Conservation (phyloP, 257 asterid species). For the Plantago ovata region DNA sequence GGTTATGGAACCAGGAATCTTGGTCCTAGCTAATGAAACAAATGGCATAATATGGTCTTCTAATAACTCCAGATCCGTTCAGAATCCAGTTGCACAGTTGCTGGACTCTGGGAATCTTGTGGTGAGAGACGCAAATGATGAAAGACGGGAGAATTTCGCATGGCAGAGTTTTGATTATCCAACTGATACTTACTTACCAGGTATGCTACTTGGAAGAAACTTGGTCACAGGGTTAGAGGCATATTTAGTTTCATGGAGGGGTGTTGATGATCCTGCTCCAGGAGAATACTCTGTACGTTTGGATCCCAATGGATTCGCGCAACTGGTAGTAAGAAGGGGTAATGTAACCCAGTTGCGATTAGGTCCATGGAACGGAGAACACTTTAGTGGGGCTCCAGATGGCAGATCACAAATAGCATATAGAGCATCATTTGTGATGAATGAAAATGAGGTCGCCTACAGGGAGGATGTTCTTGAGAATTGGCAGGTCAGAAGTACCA, state of each 20-base stretch:
- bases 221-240: constrained; percentile 21
- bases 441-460: constrained; percentile 4
- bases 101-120: too few species aligned
- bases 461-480: background rate
- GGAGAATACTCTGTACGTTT: constrained; percentile 16
- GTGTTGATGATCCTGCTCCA: constrained; percentile 30
- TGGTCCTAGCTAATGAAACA: constrained; percentile 22
- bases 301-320: constrained; percentile 25
- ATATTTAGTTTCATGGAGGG: constrained; percentile 29
- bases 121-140: background rate
- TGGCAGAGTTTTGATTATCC: constrained; percentile 35
- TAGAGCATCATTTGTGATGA: constrained; percentile 4
- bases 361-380: constrained; percentile 34
- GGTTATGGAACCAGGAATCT: background rate
- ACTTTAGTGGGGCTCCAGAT: constrained; percentile 25
- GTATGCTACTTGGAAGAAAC: constrained; percentile 30
- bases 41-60: constrained; percentile 28
- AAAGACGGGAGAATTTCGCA: constrained; percentile 22
- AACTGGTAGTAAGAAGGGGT: constrained; percentile 11
- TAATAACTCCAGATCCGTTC: constrained; percentile 16
- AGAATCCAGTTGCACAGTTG: constrained; percentile 17
- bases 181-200: constrained; percentile 27
- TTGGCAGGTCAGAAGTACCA: constrained; percentile 14
- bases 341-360: constrained; percentile 7
- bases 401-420: background rate